These are phyloP conservation scores for Symbiodinium pilosum DNA, from an alignment of 73 alveolate genomes.

Conservation along the genomic window DNA sequence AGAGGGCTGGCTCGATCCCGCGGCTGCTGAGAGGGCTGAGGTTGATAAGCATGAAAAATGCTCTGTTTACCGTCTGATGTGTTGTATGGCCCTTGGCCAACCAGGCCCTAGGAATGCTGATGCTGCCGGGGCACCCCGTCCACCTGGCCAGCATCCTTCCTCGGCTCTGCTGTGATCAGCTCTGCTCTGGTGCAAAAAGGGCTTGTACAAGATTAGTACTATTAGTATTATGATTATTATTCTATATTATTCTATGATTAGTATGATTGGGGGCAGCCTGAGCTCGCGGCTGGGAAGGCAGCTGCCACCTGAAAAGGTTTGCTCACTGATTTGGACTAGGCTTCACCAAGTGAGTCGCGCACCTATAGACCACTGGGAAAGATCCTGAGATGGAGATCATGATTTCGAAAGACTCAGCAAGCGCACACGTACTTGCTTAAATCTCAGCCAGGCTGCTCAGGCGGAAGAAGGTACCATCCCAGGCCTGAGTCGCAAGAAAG, in stretches of 20 bases:
- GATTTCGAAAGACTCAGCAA: too few species aligned
- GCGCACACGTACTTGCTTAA: too few species aligned
- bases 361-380: constrained; percentile 52
- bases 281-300: not conserved
- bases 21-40: not conserved
- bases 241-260: too few species aligned
- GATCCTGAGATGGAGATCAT: not conserved
- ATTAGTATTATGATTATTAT: too few species aligned
- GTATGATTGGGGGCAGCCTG: too few species aligned
- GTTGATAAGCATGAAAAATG: too few species aligned
- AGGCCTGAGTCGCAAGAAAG: not conserved
- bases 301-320: not conserved
- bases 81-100: not conserved
- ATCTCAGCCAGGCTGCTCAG: not conserved
- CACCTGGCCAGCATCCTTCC: not conserved
- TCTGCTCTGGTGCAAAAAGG: too few species aligned
- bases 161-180: not conserved
- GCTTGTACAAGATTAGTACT: too few species aligned
- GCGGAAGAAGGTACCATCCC: constrained; percentile 8
- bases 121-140: not conserved
- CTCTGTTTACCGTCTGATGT: too few species aligned
- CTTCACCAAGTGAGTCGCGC: not conserved
- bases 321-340: too few species aligned
- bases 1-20: not conserved
- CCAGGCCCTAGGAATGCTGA: not conserved